Evolutionary conservation across 768 basidiomycete species (phyloP), one percentile per base, ranked within the genome.

Genomic region (Leccinum sublutescens): DNA sequence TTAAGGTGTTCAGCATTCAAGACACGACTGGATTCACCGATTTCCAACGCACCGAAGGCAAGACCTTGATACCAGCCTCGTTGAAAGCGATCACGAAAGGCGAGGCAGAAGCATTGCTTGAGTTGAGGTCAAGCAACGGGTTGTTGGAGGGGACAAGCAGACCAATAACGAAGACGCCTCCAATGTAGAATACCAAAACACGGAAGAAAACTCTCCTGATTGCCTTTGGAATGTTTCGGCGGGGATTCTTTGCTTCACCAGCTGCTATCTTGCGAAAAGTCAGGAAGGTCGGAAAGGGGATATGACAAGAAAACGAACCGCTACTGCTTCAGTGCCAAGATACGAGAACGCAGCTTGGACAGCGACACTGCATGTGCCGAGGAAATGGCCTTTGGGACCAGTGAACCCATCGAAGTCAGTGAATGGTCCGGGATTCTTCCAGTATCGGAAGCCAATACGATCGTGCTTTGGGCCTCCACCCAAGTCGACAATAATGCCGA

Each of bases 281-380:
- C 40, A 61, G 43, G 45, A 5, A n/a, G 7, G 45, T 54, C 15
- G 34, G 43, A 14, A 29, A 48, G 15, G 49, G 10, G 17, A 12
- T 25, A 5, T 8, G 4, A 54, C 0, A 6, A 47, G 23, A 36
- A 56, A 4, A 69, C 71, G 62, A 57, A 78, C 76, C 50, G 78
- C 79, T 21, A 79, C 79, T 40, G 74, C 72, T 66, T 87, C 85
- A 1, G 85, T 83, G 12, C 86, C 86, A 29, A 82, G 77, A 69
- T 78, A 85, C 12, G 82, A 79, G 74, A 86, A 86, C 4, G 81
- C 82, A 14, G 85, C 86, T 64, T 85, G 82, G 9, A 77, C 79
- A 55, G 83, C 76, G 50, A 83, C 84, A 2, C 81, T 76, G 75
- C 79, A 84, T 56, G 75, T 75, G 5, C 77, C 77, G 12, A 79